Evolutionary conservation across 2,329 filamentous ascomycete species (phyloP).

Genomic region (Aureobasidium namibiae): DNA sequence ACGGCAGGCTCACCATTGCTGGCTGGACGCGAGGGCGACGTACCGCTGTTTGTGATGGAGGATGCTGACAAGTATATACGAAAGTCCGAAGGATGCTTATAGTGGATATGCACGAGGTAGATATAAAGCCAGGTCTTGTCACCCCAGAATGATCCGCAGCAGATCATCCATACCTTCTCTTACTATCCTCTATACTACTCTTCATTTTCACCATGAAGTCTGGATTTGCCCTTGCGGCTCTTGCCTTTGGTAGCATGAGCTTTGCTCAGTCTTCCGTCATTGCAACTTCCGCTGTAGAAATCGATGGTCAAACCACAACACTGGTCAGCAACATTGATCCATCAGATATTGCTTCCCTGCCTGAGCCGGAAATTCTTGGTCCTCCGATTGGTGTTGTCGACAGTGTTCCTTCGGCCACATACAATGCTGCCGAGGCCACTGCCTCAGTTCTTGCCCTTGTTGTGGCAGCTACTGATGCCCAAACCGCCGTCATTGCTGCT

Average conservation of each 20-base stretch:
- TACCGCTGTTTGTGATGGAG: not conserved
- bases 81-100: not conserved
- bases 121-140: slow-evolving; percentile 2
- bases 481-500: not conserved
- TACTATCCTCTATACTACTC: not conserved
- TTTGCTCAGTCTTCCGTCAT: not conserved
- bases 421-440: not conserved
- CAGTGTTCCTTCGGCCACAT: not conserved
- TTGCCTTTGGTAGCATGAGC: slow-evolving; percentile 8
- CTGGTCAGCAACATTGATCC: slow-evolving; percentile 8
- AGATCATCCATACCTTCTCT: not conserved
- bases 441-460: slow-evolving; percentile 1
- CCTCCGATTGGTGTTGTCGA: slow-evolving; percentile 1
- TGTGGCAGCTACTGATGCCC: slow-evolving; percentile 2
- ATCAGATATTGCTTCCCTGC: slow-evolving; percentile 4
- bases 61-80: slow-evolving; percentile 5
- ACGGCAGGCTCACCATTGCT: not conserved
- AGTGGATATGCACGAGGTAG: not conserved
- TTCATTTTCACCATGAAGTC: not conserved
- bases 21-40: not conserved
- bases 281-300: not conserved
- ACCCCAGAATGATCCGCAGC: not conserved
- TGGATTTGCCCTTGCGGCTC: slow-evolving; percentile 6
- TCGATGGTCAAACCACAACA: not conserved
- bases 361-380: not conserved